Conservation (phyloP, 441 rosid species). For the Populus trichocarpa region DNA sequence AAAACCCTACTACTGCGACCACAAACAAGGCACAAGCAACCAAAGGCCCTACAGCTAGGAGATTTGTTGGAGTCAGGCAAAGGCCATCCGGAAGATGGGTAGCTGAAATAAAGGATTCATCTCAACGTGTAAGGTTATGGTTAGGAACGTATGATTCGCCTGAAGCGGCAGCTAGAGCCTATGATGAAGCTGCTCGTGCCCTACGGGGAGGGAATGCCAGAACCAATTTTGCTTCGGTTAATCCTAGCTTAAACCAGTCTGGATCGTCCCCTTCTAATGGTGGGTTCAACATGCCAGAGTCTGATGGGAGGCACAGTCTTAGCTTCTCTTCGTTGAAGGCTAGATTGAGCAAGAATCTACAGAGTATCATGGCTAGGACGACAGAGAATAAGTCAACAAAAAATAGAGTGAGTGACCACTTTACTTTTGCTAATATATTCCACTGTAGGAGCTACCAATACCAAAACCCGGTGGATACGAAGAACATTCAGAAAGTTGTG, state of each 20-base stretch:
- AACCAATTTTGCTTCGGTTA: conserved; percentile 43
- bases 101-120: conserved; percentile 43
- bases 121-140: conserved; percentile 80
- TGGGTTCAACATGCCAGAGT: conserved; percentile 15
- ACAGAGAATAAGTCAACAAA: conserved; percentile 43
- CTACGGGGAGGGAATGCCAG: conserved; percentile 64
- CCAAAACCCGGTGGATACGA: conserved; percentile 34
- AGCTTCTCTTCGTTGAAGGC: conserved; percentile 61
- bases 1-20: conserved; percentile 16
- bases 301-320: conserved; percentile 35
- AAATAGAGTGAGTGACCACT: conserved; percentile 64
- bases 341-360: conserved; percentile 59
- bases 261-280: conserved; percentile 21
- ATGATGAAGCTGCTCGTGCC: conserved; percentile 68
- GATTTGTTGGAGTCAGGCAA: conserved; percentile 72
- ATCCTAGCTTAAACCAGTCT: conserved; percentile 8
- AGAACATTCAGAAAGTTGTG: conserved; percentile 53
- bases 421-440: conserved; percentile 64
- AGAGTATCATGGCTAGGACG: conserved; percentile 49
- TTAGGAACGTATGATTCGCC: conserved; percentile 73
- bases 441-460: conserved; percentile 38
- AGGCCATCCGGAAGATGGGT: conserved; percentile 68
- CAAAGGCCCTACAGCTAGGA: conserved; percentile 25
- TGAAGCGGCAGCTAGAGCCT: conserved; percentile 72
- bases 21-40: conserved; percentile 12